Evolutionary conservation across 495 filamentous ascomycete species (phyloP), one percentile per base, ranked within the genome.

Genomic region (Sphaerosporella brunnea): DNA sequence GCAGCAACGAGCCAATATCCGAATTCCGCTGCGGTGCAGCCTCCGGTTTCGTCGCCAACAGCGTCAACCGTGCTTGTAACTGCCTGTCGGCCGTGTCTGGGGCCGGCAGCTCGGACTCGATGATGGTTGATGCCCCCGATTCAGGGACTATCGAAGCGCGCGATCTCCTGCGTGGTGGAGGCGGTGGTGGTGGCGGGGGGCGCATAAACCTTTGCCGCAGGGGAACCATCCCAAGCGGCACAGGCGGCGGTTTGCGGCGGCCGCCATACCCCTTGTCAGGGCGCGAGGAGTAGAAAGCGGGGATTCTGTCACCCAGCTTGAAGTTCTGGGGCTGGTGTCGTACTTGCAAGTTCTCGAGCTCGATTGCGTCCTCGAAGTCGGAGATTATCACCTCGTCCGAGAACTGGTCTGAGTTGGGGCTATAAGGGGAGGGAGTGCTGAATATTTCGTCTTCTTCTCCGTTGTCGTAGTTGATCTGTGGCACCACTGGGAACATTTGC

Each of bases 221-320:
- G 13, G 45, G 45, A 55, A 59, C 8, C n/a, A 25, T 23, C 8
- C 51, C 51, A 16, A 59, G 53, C 9, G 56, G 56, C 5, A 52
- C 54, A 16, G 56, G 56, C 4, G 55, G 55, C 10, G 46, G 48
- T 36, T 59, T 59, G 1, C 45, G 45, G 7, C 55, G 38, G n/a
- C 47, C 47, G 10, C 36, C 47, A 4, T 55, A 55, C 37, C 58
- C 49, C 13, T 52, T 52, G 32, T 44, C 23, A n/a, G 51, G 34
- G 13, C 45, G 49, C 30, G 45, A 52, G n/a, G n/a, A n/a, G 8
- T 56, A 59, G 43, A 60, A 60, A 1, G 52, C 52, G 3, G 57
- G 57, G 15, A 60, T 60, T 8, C 39, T 45, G 13, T 60, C 57
- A 13, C 56, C 56, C 15, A 55, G 36, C 16, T 49, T 51, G 23